These are phyloP conservation scores for Bjerkandera adusta DNA, from an alignment of 1,284 basidiomycete species.

Conservation along the genomic window DNA sequence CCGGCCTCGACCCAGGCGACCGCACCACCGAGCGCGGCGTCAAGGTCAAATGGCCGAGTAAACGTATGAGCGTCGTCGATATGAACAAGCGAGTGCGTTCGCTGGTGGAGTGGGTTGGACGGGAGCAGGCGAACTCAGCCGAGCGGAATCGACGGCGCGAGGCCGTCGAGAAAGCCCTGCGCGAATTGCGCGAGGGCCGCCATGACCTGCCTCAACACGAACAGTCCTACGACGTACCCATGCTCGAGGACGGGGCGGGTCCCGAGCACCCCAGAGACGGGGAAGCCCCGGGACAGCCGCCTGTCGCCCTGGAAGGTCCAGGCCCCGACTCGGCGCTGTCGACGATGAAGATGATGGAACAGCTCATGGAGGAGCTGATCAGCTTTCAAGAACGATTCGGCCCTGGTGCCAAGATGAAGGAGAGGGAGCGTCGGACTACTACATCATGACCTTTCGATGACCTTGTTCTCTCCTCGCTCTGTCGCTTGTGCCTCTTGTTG, in stretches of 20 bases:
- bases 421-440: conserved; percentile 46
- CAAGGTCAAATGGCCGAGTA: conserved; percentile 91
- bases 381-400: conserved; percentile 86
- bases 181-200: conserved; percentile 29
- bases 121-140: conserved; percentile 76
- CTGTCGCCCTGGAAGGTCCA: conserved; percentile 15
- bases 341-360: conserved; percentile 84
- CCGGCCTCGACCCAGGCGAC: conserved; percentile 44
- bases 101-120: conserved; percentile 89
- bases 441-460: conserved; percentile 31
- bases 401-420: conserved; percentile 53
- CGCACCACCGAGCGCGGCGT: conserved; percentile 81
- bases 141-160: conserved; percentile 71
- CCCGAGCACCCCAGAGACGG: conserved; percentile 11
- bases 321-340: conserved; percentile 25
- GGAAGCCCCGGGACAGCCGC: not conserved
- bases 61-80: conserved; percentile 91
- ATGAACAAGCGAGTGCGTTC: conserved; percentile 96
- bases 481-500: conserved; percentile 10
- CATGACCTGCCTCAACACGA: conserved; percentile 11
- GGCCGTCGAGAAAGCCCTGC: conserved; percentile 57
- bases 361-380: conserved; percentile 84
- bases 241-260: conserved; percentile 7
- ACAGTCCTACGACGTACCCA: not conserved
- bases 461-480: conserved; percentile 4